phyloP scores from a whole-genome alignment of 2,329 filamentous ascomycete species.

The Massarina eburnea region DNA sequence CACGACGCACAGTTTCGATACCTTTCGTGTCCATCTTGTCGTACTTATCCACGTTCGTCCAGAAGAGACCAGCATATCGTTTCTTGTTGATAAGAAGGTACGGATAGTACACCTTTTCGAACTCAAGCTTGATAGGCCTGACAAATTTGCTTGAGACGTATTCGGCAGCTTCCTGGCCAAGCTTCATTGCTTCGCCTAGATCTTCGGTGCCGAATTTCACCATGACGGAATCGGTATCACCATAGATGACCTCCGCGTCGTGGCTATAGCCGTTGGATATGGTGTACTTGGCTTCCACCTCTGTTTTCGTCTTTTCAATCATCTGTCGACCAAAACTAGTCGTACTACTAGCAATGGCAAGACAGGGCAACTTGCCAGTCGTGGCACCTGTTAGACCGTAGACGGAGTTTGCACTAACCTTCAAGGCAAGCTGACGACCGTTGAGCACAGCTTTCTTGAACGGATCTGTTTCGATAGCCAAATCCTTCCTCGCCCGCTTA shows the following conservation, averaged over 20 bases:
- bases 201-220: conserved; percentile 95
- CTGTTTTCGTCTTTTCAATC: conserved; percentile 98
- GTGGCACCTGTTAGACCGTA: conserved; percentile 97
- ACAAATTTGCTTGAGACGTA: conserved; percentile 90
- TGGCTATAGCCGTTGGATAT: conserved; percentile 94
- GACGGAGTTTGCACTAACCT: conserved; percentile 95
- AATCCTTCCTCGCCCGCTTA: conserved; percentile 91
- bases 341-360: conserved; percentile 93
- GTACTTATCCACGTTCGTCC: conserved; percentile 90
- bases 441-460: conserved; percentile 99
- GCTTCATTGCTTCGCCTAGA: conserved; percentile 84
- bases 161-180: conserved; percentile 88
- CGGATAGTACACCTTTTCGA: conserved; percentile 98
- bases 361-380: conserved; percentile 90
- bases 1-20: conserved; percentile 95
- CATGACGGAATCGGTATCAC: conserved; percentile 99
- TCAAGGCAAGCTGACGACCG: conserved; percentile 92
- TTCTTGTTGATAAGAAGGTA: conserved; percentile 99
- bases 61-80: conserved; percentile 95
- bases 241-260: conserved; percentile 96
- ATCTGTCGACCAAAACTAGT: conserved; percentile 97
- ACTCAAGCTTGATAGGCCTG: conserved; percentile 97
- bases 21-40: conserved; percentile 99
- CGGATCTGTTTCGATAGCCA: conserved; percentile 84
- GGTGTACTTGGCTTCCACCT: conserved; percentile 86